Percentiles rank a stretch among this genome's conserved stretches.
phyloP scores from a whole-genome alignment of 2,329 filamentous ascomycete genomes.

The Apiospora saccharicola region DNA sequence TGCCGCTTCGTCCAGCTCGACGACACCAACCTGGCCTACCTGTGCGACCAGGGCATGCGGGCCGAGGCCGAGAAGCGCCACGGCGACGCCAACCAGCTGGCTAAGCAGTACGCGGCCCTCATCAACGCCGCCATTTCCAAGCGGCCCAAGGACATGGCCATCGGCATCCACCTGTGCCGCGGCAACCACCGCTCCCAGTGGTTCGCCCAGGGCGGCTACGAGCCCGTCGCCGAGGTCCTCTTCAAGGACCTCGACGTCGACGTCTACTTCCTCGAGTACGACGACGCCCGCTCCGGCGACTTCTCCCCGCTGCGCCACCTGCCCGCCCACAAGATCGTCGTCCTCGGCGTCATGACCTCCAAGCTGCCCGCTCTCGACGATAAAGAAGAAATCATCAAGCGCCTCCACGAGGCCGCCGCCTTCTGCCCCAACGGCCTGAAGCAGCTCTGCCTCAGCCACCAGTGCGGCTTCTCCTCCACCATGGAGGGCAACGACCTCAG shows the following conservation, averaged over 20 bases:
- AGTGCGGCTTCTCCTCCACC: conserved; percentile 65
- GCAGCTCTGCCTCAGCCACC: conserved; percentile 63
- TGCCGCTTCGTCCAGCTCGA: conserved; percentile 65
- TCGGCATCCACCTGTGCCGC: conserved; percentile 64
- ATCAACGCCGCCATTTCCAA: conserved; percentile 62
- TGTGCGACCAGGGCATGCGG: conserved; percentile 64
- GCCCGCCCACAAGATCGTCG: conserved; percentile 61
- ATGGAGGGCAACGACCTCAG: conserved; percentile 63
- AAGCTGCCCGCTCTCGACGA: conserved; percentile 66
- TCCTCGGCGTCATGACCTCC: conserved; percentile 61
- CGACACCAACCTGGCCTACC: conserved; percentile 66
- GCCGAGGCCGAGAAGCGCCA: conserved; percentile 59
- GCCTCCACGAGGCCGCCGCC: conserved; percentile 53
- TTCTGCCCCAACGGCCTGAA: conserved; percentile 60
- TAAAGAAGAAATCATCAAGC: conserved; percentile 46
- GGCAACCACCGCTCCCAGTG: conserved; percentile 65
- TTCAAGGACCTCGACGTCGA: conserved; percentile 64
- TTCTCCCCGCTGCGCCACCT: conserved; percentile 62
- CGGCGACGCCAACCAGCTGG: conserved; percentile 56
- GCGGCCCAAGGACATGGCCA: conserved; percentile 60
- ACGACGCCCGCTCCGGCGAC: conserved; percentile 62
- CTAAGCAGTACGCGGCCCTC: conserved; percentile 59
- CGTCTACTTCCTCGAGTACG: conserved; percentile 67
- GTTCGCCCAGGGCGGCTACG: conserved; percentile 66
- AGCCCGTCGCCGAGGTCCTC: conserved; percentile 63